phyloP scores from a whole-genome alignment of 768 basidiomycete genomes.

The Leccinum ochraceum region DNA sequence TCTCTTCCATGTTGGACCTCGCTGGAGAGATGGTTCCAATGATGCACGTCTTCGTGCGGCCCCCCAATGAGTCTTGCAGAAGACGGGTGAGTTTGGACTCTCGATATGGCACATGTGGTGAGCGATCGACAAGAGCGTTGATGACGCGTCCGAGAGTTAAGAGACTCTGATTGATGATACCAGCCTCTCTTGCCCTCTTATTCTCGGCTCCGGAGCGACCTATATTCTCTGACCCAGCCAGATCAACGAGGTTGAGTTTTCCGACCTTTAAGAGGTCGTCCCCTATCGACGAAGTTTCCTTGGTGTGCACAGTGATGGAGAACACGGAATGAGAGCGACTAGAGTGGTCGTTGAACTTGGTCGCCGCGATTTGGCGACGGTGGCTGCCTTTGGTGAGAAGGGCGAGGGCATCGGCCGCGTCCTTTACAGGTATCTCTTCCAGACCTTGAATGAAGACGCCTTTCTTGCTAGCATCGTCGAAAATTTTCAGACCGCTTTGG shows the following conservation, averaged over 20 bases:
- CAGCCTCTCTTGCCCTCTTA: constrained; percentile 92
- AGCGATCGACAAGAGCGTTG: constrained; percentile 90
- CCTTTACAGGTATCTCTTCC: constrained; percentile 85
- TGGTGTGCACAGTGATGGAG: constrained; percentile 92
- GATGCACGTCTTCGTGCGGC: constrained; percentile 95
- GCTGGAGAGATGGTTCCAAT: constrained; percentile 96
- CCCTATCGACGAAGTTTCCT: constrained; percentile 73
- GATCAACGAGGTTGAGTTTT: constrained; percentile 95
- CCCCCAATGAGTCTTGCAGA: constrained; percentile 98
- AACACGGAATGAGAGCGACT: constrained; percentile 98
- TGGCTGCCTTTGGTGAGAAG: constrained; percentile 89
- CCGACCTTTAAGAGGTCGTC: constrained; percentile 92
- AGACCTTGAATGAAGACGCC: constrained; percentile 94
- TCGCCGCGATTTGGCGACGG: constrained; percentile 89
- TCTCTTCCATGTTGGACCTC: constrained; percentile 93
- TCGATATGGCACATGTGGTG: constrained; percentile 91
- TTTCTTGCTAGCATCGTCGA: constrained; percentile 85
- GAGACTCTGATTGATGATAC: constrained; percentile 98
- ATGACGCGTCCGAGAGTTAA: constrained; percentile 97
- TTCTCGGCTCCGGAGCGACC: constrained; percentile 95
- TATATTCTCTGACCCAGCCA: constrained; percentile 98
- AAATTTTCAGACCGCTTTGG: constrained; percentile 77
- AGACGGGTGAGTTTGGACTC: constrained; percentile 98
- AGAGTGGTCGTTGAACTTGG: constrained; percentile 97
- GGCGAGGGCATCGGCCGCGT: constrained; percentile 78